Percentiles rank a stretch among this genome's conserved stretches.
These are phyloP conservation scores for Geotrichum fermentans DNA, from an alignment of 1,139 yeast species.

Conservation along the genomic window DNA sequence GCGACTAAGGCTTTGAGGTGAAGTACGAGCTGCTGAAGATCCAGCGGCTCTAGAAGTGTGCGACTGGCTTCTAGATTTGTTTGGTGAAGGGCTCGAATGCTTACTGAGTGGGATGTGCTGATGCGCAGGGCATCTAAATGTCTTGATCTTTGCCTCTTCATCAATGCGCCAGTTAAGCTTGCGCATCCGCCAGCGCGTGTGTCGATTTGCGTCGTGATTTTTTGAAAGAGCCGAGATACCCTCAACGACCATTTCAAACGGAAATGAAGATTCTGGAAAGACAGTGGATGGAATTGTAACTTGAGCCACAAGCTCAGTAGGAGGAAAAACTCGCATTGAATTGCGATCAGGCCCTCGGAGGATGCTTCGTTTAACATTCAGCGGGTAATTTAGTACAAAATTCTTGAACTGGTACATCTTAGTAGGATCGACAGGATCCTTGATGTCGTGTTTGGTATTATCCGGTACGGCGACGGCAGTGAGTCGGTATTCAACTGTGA, in stretches of 20 bases:
- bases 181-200: conserved; percentile 87
- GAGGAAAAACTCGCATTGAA: conserved; percentile 88
- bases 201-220: conserved; percentile 34
- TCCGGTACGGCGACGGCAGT: conserved; percentile 57
- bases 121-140: conserved; percentile 31
- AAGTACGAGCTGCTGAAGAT: neutral
- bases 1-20: conserved; percentile 24
- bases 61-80: conserved; percentile 7
- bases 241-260: conserved; percentile 75
- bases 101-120: conserved; percentile 5
- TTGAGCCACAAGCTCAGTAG: conserved; percentile 82
- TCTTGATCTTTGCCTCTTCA: conserved; percentile 64
- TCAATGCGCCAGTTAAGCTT: conserved; percentile 84
- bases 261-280: conserved; percentile 80
- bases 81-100: neutral
- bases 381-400: conserved; percentile 40
- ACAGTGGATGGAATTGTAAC: conserved; percentile 85
- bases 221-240: conserved; percentile 51
- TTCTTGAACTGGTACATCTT: neutral
- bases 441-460: conserved; percentile 12
- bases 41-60: neutral
- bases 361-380: conserved; percentile 73
- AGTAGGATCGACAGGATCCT: neutral
- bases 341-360: conserved; percentile 79
- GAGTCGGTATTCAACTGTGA: conserved; percentile 65